Base-by-base conservation (phyloP, 225 moss, liverwort and hornwort species). In the Pseudisothecium myosuroides region DNA sequence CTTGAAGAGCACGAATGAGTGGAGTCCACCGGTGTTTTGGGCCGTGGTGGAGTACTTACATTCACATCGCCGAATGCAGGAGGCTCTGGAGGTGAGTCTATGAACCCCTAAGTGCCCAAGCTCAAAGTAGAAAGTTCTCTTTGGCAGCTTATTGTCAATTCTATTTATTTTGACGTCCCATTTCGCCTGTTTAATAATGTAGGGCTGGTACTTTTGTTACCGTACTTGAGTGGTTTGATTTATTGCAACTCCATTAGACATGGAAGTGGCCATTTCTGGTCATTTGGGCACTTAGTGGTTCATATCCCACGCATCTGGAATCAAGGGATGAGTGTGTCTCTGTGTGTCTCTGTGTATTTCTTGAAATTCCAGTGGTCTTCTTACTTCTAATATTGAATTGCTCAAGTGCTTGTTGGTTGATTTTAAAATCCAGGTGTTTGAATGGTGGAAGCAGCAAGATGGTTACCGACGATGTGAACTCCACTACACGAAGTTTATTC, bases 391-490 rank as follows among this genome's bases (percentile, higher is more conserved):
- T 56, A 61, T 55, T 47, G 28, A 58, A 39, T 47, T 86, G 20
- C 86, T 54, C 1, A 90, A 85, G 15, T 92, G 45, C 41, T 73
- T 86, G 79, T 73, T 90, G 80, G 88, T 73, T 47, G 79, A 55
- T 88, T n/a, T 72, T 43, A 23, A 60, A 39, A 41, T 61, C 6
- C 93, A 97, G 97, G 93, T 96, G 61, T 95, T 99, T 77, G 88
- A 93, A 58, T 97, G 97, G 98, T 97, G 97, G 96, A 96, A 95
- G 91, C 88, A 91, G 86, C 96, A 96, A 92, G 93, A 93, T n/a
- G 92, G 92, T 37, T 96, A 96, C 86, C 90, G 91, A 73, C 90
- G 92, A 60, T 91, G 90, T 78, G 97, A 99, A 91, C 89, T 93
- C 63, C 95, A 99, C 84, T 99, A 94, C 78, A 93, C 93, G 68